Percentiles rank a stretch among this genome's conserved stretches.
phyloP scores from a whole-genome alignment of 495 filamentous ascomycete species.

The Penicillium canescens region DNA sequence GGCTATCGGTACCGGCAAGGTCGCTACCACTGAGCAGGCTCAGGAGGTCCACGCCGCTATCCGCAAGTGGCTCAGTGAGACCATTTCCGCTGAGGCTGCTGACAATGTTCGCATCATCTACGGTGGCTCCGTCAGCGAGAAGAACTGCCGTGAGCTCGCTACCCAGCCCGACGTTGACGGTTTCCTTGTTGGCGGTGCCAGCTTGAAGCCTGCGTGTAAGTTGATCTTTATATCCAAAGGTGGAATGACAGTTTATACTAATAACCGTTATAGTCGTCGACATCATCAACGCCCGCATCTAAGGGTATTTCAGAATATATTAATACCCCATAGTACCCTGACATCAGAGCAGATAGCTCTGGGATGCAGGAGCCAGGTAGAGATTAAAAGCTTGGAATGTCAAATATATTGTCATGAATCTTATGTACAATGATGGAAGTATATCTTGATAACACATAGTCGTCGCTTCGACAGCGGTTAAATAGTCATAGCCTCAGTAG shows the following conservation, averaged over 20 bases:
- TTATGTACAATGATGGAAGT: slow-evolving; percentile 33
- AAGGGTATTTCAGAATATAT: slow-evolving; percentile 25
- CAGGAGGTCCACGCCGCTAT: slow-evolving; percentile 95
- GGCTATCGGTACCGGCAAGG: slow-evolving; percentile 97
- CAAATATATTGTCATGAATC: slow-evolving; percentile 32
- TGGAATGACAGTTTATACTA: slow-evolving; percentile 9
- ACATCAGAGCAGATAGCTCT: slow-evolving; percentile 5
- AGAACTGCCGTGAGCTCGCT: slow-evolving; percentile 93
- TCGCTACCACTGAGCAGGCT: slow-evolving; percentile 88
- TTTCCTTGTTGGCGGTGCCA: slow-evolving; percentile 96
- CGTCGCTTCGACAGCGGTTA: neutral
- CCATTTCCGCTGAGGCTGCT: slow-evolving; percentile 68
- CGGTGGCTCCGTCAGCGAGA: slow-evolving; percentile 93
- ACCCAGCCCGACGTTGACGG: slow-evolving; percentile 94
- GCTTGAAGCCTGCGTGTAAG: slow-evolving; percentile 97
- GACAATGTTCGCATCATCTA: slow-evolving; percentile 89
- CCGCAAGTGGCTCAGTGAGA: slow-evolving; percentile 78
- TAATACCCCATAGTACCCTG: slow-evolving; percentile 19
- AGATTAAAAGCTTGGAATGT: slow-evolving; percentile 26
- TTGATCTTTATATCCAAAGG: slow-evolving; percentile 19
- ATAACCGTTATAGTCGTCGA: slow-evolving; percentile 53
- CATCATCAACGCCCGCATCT: slow-evolving; percentile 63
- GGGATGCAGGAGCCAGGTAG: slow-evolving; percentile 4
- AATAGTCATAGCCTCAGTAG: neutral
- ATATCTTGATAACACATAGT: slow-evolving; percentile 16